These are phyloP conservation scores for Entrophospora sp. DNA, from an alignment of 192 early-diverging fungal genomes.

Conservation along the genomic window DNA sequence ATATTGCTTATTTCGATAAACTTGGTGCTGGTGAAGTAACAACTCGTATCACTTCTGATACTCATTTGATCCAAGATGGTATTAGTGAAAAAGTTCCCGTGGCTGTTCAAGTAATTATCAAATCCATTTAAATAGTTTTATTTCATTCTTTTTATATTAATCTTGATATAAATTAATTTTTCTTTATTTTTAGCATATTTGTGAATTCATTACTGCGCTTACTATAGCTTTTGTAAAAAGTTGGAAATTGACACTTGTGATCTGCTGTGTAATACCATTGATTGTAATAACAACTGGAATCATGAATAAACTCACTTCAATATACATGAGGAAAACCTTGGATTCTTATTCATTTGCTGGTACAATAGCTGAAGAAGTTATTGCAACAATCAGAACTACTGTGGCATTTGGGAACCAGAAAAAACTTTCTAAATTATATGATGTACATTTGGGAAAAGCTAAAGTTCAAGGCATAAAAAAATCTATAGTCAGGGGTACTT, in stretches of 20 bases:
- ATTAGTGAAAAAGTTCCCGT: conserved; percentile 76
- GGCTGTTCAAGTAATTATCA: conserved; percentile 29
- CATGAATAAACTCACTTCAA: conserved; percentile 43
- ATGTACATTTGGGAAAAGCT: conserved; percentile 27
- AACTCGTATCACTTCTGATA: conserved; percentile 80
- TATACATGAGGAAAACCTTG: conserved; percentile 40
- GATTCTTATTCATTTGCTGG: conserved; percentile 57
- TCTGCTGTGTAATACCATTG: conserved; percentile 62
- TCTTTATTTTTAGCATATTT: conserved; percentile 3
- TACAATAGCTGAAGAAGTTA: conserved; percentile 73
- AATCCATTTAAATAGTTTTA: not conserved
- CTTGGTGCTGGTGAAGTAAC: conserved; percentile 68
- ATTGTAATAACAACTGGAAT: conserved; percentile 54
- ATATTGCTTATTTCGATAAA: conserved; percentile 85
- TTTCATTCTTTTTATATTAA: not conserved
- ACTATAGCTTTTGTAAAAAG: conserved; percentile 47
- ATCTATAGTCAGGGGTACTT: conserved; percentile 33
- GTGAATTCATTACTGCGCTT: conserved; percentile 59
- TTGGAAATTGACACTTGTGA: conserved; percentile 55
- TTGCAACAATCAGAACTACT: conserved; percentile 79
- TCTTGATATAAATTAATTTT: no score
- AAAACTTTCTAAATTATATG: conserved; percentile 38
- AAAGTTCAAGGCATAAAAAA: conserved; percentile 33
- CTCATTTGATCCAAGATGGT: conserved; percentile 84
- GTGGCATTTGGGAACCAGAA: conserved; percentile 59